These are phyloP conservation scores for Bassia scoparia DNA, from an alignment of 148 eudicot genomes.

Conservation along the genomic window DNA sequence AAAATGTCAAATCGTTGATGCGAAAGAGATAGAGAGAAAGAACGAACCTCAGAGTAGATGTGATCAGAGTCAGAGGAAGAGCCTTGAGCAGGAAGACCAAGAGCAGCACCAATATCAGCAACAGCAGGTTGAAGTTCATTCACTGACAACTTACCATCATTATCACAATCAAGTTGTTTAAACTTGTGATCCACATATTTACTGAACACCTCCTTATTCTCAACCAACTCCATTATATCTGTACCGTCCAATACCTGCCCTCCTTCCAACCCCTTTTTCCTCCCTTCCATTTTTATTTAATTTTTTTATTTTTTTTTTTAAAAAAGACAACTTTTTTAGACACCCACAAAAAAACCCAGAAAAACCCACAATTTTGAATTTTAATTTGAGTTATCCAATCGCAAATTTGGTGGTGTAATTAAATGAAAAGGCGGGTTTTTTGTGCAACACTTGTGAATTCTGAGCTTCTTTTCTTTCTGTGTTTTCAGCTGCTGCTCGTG, in stretches of 20 bases:
- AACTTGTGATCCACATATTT: constrained; percentile 67
- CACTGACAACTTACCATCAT: constrained; percentile 71
- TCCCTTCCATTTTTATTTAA: constrained; percentile 21
- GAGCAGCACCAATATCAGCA: constrained; percentile 77
- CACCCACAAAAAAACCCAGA: constrained; percentile 9
- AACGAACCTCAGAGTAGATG: constrained; percentile 70
- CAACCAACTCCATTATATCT: constrained; percentile 89
- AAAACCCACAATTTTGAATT: background rate
- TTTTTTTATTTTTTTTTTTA: background rate
- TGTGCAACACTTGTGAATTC: constrained; percentile 31
- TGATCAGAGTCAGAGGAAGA: constrained; percentile 64
- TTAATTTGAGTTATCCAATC: background rate
- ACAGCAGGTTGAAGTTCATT: constrained; percentile 79
- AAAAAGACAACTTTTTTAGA: background rate
- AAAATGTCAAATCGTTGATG: no score
- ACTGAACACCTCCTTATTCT: constrained; percentile 45
- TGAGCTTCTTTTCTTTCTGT: background rate
- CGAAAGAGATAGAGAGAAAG: background rate
- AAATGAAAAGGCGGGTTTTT: background rate
- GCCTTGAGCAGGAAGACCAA: constrained; percentile 72
- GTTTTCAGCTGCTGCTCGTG: constrained; percentile 37
- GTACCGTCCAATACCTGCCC: constrained; percentile 63
- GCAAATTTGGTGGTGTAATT: background rate
- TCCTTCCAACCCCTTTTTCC: constrained; percentile 17
- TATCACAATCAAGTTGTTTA: constrained; percentile 53